Base-by-base conservation (phyloP, 2,329 filamentous ascomycete species). In the Botryotinia narcissicola region DNA sequence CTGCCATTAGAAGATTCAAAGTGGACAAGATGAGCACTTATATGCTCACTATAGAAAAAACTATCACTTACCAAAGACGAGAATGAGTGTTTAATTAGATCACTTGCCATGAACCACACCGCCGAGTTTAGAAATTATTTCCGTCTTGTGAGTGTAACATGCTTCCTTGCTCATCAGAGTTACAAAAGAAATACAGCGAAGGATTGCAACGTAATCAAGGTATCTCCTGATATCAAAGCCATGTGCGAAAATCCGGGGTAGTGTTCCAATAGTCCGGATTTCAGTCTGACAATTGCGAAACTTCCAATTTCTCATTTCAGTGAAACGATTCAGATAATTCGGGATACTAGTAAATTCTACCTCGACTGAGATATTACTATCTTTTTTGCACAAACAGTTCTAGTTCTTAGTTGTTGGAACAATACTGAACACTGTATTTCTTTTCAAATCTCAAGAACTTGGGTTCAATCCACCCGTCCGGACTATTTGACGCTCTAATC, bases 191-290 rank as follows among this genome's bases (percentile, higher is more conserved):
- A 37, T 46, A 54, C 60, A 37, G 20, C 37, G 14, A 57, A 8
- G n/a, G 16, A 29, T 25, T 66, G 70, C 9, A 37, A 72, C 60
- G 60, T 72, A 67, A 72, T 57, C 46, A 22, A n/a, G n/a, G 61
- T 42, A 72, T 57, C 70, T 66, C 46, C 70, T 72, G 70, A 72
- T 66, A 37, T 40, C 7, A 57, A 66, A 72, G 42, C 29, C 70
- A 72, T 72, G 70, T 66, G 46, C 35, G 70, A 59, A 63, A 66
- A 40, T 20, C 70, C 16, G 20, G 60, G 70, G n/a, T 66, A 44
- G 29, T 54, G 29, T 22, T 7, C 35, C 48, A 57, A 57, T 57
- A 57, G 51, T 57, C 51, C 51, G 51, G 51, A 57, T 16, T 29
- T 29, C 14, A 57, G 51, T 57, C n/a, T 18, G 16, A 29, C 51